Conservation (phyloP, 2,329 filamentous ascomycete species). For the Fusarium dlaminii region DNA sequence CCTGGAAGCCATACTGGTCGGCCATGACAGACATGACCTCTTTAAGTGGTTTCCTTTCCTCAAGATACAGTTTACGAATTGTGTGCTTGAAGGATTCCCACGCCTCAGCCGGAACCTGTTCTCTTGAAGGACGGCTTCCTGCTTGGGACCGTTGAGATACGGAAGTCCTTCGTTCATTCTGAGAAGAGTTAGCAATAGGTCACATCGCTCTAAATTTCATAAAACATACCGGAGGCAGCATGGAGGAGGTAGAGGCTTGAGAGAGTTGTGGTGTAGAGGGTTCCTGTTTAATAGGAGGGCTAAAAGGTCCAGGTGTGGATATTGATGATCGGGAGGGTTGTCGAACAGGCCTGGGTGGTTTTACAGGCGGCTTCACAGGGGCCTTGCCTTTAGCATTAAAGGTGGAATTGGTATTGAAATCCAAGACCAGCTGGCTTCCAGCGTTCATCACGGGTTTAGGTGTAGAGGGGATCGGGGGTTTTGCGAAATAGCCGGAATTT, state of each 20-base stretch:
- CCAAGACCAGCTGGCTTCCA: conserved; percentile 50
- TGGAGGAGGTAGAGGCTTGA: conserved; percentile 39
- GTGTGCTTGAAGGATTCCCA: conserved; percentile 60
- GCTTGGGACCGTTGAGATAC: conserved; percentile 44
- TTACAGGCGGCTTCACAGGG: conserved; percentile 46
- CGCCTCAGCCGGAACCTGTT: conserved; percentile 56
- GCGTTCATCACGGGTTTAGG: conserved; percentile 50
- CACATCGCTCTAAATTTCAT: too few relatives aligned
- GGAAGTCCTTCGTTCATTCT: conserved; percentile 44
- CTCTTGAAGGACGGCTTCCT: conserved; percentile 51
- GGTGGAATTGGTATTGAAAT: conserved; percentile 47
- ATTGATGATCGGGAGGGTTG: conserved; percentile 38
- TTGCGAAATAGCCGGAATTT: conserved; percentile 45
- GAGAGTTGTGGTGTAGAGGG: conserved; percentile 44
- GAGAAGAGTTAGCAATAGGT: conserved; percentile 8
- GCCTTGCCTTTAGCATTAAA: conserved; percentile 49
- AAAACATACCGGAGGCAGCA: conserved; percentile 41
- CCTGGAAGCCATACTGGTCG: conserved; percentile 58
- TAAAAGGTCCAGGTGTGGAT: conserved; percentile 36
- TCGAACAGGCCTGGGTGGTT: conserved; percentile 40
- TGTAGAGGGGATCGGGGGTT: conserved; percentile 52
- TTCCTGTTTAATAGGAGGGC: conserved; percentile 44
- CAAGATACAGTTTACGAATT: conserved; percentile 58
- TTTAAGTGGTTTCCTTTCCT: conserved; percentile 61
- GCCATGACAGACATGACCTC: conserved; percentile 63